Conservation (phyloP, 805 yeast species). For the Wickerhamomyces sydowiorum region DNA sequence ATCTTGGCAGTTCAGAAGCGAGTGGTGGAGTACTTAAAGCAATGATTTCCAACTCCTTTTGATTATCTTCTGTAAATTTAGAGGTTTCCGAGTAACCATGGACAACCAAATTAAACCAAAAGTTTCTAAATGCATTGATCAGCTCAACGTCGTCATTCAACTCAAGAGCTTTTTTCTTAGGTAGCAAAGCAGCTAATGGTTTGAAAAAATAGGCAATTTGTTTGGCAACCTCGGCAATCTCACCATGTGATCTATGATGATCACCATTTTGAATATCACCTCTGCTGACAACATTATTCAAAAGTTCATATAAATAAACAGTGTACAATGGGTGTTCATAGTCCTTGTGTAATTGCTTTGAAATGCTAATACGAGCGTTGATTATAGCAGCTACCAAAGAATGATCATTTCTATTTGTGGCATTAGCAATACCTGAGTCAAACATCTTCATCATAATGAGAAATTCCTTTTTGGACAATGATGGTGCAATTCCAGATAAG, state of each 20-base stretch:
- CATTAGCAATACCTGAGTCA: constrained; percentile 41
- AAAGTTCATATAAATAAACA: constrained; percentile 57
- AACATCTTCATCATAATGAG: constrained; percentile 53
- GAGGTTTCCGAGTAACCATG: constrained; percentile 79
- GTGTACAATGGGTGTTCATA: constrained; percentile 40
- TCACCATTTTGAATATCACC: constrained; percentile 77
- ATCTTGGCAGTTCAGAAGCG: constrained; percentile 74
- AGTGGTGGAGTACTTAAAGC: constrained; percentile 87
- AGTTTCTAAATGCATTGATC: constrained; percentile 65
- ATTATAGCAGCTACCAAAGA: constrained; percentile 34
- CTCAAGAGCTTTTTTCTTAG: constrained; percentile 42
- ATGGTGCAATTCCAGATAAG: constrained; percentile 55
- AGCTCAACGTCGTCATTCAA: constrained; percentile 38
- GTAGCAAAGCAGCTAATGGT: constrained; percentile 75
- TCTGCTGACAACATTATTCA: constrained; percentile 60
- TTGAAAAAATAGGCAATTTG: constrained; percentile 58
- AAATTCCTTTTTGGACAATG: constrained; percentile 62
- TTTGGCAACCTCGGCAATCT: constrained; percentile 63
- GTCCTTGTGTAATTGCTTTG: constrained; percentile 24
- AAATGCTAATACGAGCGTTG: constrained; percentile 44
- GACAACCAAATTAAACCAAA: constrained; percentile 91
- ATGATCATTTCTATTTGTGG: constrained; percentile 36
- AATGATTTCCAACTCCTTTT: constrained; percentile 51
- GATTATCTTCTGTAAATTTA: constrained; percentile 41
- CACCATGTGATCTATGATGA: constrained; percentile 74